Evolutionary conservation across 1,284 basidiomycete genomes (phyloP).

Genomic region (Trametes hirsuta): DNA sequence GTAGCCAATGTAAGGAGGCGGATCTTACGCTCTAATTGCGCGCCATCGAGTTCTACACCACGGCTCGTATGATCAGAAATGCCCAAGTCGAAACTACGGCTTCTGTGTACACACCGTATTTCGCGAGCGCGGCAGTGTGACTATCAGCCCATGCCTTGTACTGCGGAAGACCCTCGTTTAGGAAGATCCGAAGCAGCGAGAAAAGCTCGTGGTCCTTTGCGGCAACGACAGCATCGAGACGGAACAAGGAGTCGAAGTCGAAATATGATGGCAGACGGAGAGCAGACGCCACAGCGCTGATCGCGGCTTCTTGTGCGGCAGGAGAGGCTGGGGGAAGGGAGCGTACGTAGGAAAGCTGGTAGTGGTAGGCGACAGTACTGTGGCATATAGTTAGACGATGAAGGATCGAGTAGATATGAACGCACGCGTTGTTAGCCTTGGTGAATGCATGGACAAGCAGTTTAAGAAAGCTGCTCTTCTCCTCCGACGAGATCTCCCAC

Average conservation of each 20-base stretch:
- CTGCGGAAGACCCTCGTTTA: conserved; percentile 67
- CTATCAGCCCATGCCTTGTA: conserved; percentile 64
- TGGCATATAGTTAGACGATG: background rate
- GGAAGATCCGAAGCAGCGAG: conserved; percentile 72
- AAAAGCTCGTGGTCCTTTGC: conserved; percentile 70
- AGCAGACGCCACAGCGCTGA: conserved; percentile 68
- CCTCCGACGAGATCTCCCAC: conserved; percentile 72
- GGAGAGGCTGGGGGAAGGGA: conserved; percentile 58
- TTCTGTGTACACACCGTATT: conserved; percentile 55
- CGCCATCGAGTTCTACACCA: conserved; percentile 50
- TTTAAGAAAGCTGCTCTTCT: conserved; percentile 75
- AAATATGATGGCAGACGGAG: conserved; percentile 74
- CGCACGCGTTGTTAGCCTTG: conserved; percentile 60
- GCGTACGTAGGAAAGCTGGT: conserved; percentile 62
- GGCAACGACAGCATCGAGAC: conserved; percentile 73
- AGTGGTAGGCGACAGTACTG: conserved; percentile 67
- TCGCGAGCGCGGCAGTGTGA: conserved; percentile 56
- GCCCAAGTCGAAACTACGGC: background rate
- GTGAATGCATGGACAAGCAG: conserved; percentile 66
- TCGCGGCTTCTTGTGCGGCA: conserved; percentile 53
- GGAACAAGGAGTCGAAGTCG: conserved; percentile 84
- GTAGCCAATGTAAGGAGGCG: conserved; percentile 81
- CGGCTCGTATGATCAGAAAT: background rate
- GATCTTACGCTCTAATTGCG: conserved; percentile 79
- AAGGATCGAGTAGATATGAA: conserved; percentile 18